These are phyloP conservation scores for Clonostachys rosea DNA, from an alignment of 2,329 filamentous ascomycete genomes.

Conservation along the genomic window DNA sequence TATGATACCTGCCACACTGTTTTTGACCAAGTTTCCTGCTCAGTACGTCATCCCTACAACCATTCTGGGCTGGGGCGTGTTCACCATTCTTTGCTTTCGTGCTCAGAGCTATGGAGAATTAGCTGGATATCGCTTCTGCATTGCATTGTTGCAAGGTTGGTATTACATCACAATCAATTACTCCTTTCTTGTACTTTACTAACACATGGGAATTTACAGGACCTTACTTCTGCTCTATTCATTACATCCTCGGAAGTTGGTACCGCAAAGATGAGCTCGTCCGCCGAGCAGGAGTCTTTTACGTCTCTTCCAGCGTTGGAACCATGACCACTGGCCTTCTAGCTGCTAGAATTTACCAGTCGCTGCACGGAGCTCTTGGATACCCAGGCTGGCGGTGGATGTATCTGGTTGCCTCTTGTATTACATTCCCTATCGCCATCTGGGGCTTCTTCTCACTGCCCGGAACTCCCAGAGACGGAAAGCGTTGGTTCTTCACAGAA, in stretches of 20 bases:
- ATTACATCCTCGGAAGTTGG: constrained; percentile 31
- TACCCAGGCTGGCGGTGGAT: constrained; percentile 51
- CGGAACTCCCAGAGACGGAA: constrained; percentile 20
- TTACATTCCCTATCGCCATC: constrained; percentile 49
- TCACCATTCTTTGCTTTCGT: constrained; percentile 51
- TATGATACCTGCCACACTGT: constrained; percentile 41
- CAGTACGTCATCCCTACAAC: constrained; percentile 44
- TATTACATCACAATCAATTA: too few species aligned
- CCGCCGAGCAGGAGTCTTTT: constrained; percentile 43
- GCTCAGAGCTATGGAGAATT: constrained; percentile 42
- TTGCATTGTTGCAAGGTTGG: constrained; percentile 35
- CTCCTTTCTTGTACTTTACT: too few species aligned
- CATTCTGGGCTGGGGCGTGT: constrained; percentile 49
- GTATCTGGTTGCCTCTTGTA: constrained; percentile 47
- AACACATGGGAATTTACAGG: constrained; percentile 21
- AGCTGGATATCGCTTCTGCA: constrained; percentile 47
- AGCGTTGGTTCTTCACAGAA: background rate
- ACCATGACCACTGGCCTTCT: constrained; percentile 48
- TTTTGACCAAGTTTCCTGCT: constrained; percentile 41
- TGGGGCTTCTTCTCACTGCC: constrained; percentile 46
- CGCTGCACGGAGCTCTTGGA: constrained; percentile 35
- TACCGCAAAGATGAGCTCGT: constrained; percentile 41
- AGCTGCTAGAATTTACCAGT: constrained; percentile 30
- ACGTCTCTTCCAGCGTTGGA: constrained; percentile 43
- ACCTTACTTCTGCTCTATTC: constrained; percentile 32